These are phyloP conservation scores for Magnusiomyces magnusii DNA, from an alignment of 1,139 yeast species.

Conservation along the genomic window DNA sequence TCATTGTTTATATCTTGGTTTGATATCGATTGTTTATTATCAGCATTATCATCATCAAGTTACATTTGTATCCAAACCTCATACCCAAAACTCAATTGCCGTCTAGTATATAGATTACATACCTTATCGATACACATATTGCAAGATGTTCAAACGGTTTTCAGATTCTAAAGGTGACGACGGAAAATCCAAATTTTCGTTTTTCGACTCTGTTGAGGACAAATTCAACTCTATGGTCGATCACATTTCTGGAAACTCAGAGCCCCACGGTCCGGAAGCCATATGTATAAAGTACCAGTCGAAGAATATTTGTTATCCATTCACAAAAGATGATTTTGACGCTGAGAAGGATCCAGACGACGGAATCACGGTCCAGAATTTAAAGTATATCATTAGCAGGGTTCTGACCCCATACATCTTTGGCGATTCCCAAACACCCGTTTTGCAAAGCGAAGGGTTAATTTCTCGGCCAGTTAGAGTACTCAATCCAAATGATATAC, in stretches of 20 bases:
- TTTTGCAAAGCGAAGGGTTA: background rate
- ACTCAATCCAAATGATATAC: conserved; percentile 23
- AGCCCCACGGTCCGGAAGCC: background rate
- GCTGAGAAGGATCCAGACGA: conserved; percentile 12
- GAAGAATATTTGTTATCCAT: conserved; percentile 9
- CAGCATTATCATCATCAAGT: no score
- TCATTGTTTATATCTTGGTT: no score
- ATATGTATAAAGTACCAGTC: conserved; percentile 7
- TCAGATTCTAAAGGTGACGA: background rate
- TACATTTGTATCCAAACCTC: no score
- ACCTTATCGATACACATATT: no score
- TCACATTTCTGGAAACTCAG: background rate
- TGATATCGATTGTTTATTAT: no score
- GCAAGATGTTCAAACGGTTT: background rate
- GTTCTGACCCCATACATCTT: conserved; percentile 15
- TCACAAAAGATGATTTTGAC: conserved; percentile 13
- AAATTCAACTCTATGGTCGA: background rate
- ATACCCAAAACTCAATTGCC: no score
- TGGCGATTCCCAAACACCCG: background rate
- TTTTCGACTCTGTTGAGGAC: background rate
- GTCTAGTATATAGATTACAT: no score
- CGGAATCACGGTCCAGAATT: conserved; percentile 14
- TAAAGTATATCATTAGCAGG: conserved; percentile 10
- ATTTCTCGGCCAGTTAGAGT: background rate
- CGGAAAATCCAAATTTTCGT: background rate